phyloP scores from a whole-genome alignment of 139 green algal genomes.

The Bryopsis sp. region DNA sequence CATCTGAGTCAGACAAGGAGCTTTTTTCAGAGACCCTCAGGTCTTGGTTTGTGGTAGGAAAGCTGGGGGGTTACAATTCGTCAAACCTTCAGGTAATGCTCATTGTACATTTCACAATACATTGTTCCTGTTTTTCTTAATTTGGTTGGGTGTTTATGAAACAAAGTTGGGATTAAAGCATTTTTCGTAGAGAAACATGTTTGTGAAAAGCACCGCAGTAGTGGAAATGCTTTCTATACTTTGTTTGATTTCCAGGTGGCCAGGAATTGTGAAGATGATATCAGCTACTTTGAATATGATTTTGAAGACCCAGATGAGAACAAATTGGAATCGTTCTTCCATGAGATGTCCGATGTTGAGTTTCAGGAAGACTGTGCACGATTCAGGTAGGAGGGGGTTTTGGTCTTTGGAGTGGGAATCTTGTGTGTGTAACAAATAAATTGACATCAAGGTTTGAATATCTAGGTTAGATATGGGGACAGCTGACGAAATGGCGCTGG shows the following conservation, averaged over 20 bases:
- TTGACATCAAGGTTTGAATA: not conserved
- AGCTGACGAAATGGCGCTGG: constrained; percentile 75
- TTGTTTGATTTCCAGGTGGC: constrained; percentile 30
- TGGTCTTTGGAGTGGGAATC: constrained; percentile 1
- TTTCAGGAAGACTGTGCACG: constrained; percentile 39
- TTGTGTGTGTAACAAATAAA: not conserved
- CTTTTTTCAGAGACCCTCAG: constrained; percentile 54
- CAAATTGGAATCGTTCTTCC: constrained; percentile 39
- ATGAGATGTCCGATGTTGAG: constrained; percentile 63
- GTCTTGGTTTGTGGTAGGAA: constrained; percentile 80
- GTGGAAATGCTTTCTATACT: not conserved
- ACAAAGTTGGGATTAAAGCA: not conserved
- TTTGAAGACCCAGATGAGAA: constrained; percentile 24
- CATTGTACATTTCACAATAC: not conserved
- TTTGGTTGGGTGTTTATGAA: not conserved
- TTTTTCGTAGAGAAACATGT: not conserved
- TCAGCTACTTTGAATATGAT: constrained; percentile 59
- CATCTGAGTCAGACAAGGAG: constrained; percentile 35
- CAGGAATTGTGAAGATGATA: constrained; percentile 36
- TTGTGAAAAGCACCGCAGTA: not conserved
- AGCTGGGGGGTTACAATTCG: constrained; percentile 76
- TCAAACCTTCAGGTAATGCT: constrained; percentile 72
- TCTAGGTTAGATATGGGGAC: constrained; percentile 76
- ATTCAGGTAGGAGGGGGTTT: constrained; percentile 36
- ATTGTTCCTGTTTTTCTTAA: not conserved